Evolutionary conservation across 371 early-diverging fungal species (phyloP).

Genomic region (Mortierella sp.): DNA sequence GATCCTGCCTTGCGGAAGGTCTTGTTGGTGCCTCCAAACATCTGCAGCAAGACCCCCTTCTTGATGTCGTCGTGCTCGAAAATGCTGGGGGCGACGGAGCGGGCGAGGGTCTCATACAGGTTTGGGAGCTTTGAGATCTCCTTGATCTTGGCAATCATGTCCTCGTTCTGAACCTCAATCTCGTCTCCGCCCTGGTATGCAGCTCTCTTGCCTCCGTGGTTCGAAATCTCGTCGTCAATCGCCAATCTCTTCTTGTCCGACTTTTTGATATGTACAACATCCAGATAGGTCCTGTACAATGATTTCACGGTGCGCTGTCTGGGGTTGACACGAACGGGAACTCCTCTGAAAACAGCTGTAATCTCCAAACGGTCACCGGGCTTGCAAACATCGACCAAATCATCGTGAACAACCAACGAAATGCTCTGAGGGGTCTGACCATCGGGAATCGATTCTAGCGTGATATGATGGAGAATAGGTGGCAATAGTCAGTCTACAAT

Average conservation of each 20-base stretch:
- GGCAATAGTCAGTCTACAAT: background rate
- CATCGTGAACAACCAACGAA: constrained; percentile 92
- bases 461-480: background rate
- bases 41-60: constrained; percentile 96
- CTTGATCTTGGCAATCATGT: constrained; percentile 74
- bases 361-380: constrained; percentile 99
- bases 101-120: constrained; percentile 85
- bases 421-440: constrained; percentile 99
- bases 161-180: constrained; percentile 66
- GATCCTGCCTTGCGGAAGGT: constrained; percentile 77
- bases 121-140: constrained; percentile 74
- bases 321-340: constrained; percentile 97
- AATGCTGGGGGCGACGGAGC: constrained; percentile 96
- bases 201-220: constrained; percentile 36
- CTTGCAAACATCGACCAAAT: constrained; percentile 95
- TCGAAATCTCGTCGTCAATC: constrained; percentile 43
- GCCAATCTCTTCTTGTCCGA: constrained; percentile 81
- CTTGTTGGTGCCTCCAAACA: constrained; percentile 98
- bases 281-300: constrained; percentile 97
- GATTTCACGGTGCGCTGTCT: constrained; percentile 93
- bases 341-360: constrained; percentile 97
- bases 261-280: constrained; percentile 93
- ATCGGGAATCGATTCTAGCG: constrained; percentile 94
- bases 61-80: constrained; percentile 98
- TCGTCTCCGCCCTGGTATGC: constrained; percentile 77